Evolutionary conservation across 495 filamentous ascomycete genomes (phyloP).

Genomic region (Immersiella caudata): DNA sequence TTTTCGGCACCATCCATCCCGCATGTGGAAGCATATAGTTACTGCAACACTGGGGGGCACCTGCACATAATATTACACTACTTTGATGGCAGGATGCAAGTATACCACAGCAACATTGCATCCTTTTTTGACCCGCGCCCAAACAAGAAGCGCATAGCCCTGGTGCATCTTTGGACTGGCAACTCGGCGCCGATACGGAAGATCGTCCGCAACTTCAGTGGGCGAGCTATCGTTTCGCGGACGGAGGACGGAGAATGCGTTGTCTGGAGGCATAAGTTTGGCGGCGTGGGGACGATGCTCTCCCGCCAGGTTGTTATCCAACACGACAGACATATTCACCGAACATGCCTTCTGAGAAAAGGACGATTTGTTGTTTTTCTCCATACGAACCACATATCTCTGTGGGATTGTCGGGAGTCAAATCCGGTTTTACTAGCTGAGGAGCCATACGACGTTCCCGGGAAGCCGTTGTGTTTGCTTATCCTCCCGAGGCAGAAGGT

Average conservation of each 20-base stretch:
- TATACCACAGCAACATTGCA: constrained; percentile 78
- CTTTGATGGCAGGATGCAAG: constrained; percentile 83
- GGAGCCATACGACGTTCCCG: constrained; percentile 61
- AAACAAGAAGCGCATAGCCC: constrained; percentile 60
- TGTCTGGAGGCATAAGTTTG: constrained; percentile 73
- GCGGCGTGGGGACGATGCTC: constrained; percentile 53
- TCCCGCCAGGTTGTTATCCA: constrained; percentile 70
- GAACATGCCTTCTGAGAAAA: constrained; percentile 73
- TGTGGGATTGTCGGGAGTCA: constrained; percentile 75
- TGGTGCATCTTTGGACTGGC: constrained; percentile 74
- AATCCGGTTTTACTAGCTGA: constrained; percentile 60
- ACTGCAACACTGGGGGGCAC: constrained; percentile 65
- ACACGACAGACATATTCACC: constrained; percentile 75
- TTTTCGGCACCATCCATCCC: constrained; percentile 39
- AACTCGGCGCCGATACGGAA: constrained; percentile 81
- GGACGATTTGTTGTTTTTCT: constrained; percentile 81
- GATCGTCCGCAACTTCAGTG: constrained; percentile 79
- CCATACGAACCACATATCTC: constrained; percentile 70
- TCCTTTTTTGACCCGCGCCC: constrained; percentile 79
- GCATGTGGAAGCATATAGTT: constrained; percentile 72
- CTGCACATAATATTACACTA: constrained; percentile 81
- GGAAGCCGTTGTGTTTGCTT: constrained; percentile 82
- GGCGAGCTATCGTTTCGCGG: constrained; percentile 77
- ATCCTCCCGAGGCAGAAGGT: constrained; percentile 67
- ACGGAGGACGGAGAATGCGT: constrained; percentile 78